Base-by-base conservation (phyloP, 139 green algal genomes). In the Pleodorina starrii region DNA sequence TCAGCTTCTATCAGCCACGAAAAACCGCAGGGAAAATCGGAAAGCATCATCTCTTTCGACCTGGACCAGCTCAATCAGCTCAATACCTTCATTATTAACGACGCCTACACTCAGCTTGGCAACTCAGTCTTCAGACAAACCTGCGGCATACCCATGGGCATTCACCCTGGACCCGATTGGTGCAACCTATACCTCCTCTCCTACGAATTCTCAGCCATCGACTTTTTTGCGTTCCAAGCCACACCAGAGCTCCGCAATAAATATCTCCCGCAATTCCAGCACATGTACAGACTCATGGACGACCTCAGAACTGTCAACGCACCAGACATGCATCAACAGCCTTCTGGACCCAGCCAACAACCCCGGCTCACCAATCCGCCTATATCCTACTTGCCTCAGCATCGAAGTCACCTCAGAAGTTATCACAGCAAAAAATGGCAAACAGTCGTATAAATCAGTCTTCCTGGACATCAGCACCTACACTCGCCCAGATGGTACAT, bases 281-380 rank as follows among this genome's bases (percentile, higher is more conserved):
- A 75, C 68, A 46, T 75, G 29, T 75, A 75, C 35, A 16, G 68
- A 12, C 68, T 75, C 7, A 75, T 75, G 68, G 68, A 75, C 17
- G 68, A 75, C 35, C 68, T 75, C 4, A 16, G 68, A 5, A 44
- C 68, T 23, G 17, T 75, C 35, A 75, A 75, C 68, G 25, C 68
- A 5, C 68, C 68, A 27, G 68, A 75, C 17, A 57, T 12, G 10
- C 51, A 72, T 72, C 19, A 72, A 72, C 27, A 38, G 6, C 9
- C 35, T 75, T 27, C 32, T 75, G 35, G 35, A 75, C 32, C 68
- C 68, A 43, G 9, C 9, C 32, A 43, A 75, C 32, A 16, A 75
- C 35, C 68, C 68, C 9, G 68, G 68, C 17, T 43, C 68, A 12
- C 68, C 68, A 21, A 27, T 75, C n/a, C 68, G 68, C 23, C n/a